Conservation (phyloP, 805 yeast species). For the Saturnispora quitensis region DNA sequence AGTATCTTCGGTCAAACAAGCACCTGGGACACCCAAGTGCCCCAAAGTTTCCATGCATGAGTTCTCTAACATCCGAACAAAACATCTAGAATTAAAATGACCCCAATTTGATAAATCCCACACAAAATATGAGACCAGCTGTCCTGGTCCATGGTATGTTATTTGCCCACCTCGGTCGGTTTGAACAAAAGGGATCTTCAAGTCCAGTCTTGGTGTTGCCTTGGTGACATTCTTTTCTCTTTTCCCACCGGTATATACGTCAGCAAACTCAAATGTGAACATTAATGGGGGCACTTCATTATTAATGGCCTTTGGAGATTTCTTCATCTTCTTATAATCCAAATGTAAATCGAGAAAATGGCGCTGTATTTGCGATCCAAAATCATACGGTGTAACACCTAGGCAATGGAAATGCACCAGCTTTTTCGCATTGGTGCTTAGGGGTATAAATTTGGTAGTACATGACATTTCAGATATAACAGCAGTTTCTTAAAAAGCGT, state of each 20-base stretch:
- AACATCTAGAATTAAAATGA: conserved; percentile 42
- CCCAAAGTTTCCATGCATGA: conserved; percentile 24
- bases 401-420: conserved; percentile 34
- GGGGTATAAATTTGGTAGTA: background rate
- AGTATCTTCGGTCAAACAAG: conserved; percentile 56
- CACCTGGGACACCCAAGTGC: conserved; percentile 28
- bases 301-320: conserved; percentile 30
- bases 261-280: conserved; percentile 75
- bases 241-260: conserved; percentile 88
- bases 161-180: conserved; percentile 91
- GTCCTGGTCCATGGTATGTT: conserved; percentile 97
- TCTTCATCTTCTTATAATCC: conserved; percentile 21
- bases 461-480: background rate
- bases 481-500: background rate
- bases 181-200: conserved; percentile 55
- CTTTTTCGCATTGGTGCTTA: background rate
- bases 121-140: conserved; percentile 75
- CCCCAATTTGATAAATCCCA: conserved; percentile 56
- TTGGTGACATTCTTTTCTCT: conserved; percentile 40
- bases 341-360: conserved; percentile 47
- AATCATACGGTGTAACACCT: conserved; percentile 30
- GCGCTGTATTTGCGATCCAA: conserved; percentile 51
- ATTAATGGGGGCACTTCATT: conserved; percentile 44
- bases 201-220: conserved; percentile 8
- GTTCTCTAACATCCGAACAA: conserved; percentile 38